These are phyloP conservation scores for Helichrysum umbraculigerum DNA, from an alignment of 129 eudicot species.

Conservation along the genomic window DNA sequence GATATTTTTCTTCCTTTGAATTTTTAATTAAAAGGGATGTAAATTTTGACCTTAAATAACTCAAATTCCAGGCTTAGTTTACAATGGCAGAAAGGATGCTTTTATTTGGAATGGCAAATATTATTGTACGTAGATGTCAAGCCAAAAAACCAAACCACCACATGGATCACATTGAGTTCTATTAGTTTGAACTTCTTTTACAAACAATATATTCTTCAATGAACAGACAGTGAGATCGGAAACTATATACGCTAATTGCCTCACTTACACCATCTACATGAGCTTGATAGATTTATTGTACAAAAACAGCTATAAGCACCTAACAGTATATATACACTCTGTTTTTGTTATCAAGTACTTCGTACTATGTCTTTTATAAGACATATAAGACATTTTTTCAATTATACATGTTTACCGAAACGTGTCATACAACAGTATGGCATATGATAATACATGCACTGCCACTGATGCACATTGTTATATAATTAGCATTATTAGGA, in stretches of 20 bases:
- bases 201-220: no score
- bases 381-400: no score
- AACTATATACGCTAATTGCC: no score
- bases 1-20: constrained; percentile 13
- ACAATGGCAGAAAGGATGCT: background rate
- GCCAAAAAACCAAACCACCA: no score
- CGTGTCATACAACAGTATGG: background rate
- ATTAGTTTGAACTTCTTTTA: background rate
- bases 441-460: background rate
- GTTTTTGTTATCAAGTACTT: background rate
- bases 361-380: no score
- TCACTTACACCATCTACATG: no score
- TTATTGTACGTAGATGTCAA: background rate
- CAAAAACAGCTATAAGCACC: background rate
- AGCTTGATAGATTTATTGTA: no score
- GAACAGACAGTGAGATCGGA: no score
- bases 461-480: no score
- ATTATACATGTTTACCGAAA: no score
- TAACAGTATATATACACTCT: background rate
- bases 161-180: background rate
- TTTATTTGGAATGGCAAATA: constrained; percentile 11
- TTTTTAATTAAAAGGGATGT: constrained; percentile 5
- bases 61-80: constrained; percentile 16
- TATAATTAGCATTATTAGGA: no score
- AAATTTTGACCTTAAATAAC: constrained; percentile 21